These are phyloP conservation scores for Cordyceps fumosorosea DNA, from an alignment of 2,329 filamentous ascomycete genomes.

Conservation along the genomic window DNA sequence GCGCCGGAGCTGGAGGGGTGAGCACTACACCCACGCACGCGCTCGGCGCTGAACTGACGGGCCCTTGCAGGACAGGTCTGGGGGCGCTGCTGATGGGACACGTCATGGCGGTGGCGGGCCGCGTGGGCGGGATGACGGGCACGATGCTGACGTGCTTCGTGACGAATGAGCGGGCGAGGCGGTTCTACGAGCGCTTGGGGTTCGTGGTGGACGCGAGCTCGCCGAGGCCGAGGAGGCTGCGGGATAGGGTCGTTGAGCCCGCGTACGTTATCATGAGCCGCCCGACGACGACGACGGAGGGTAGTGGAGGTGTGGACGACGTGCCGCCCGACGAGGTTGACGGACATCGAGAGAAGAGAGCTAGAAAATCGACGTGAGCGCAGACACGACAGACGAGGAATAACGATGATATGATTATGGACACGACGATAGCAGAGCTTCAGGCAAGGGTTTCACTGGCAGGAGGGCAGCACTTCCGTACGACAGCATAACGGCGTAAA, in stretches of 20 bases:
- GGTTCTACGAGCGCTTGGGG: slow-evolving; percentile 57
- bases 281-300: neutral
- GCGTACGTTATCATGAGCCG: slow-evolving; percentile 56
- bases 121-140: slow-evolving; percentile 44
- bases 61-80: slow-evolving; percentile 49
- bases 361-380: neutral
- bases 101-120: slow-evolving; percentile 45
- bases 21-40: slow-evolving; percentile 15
- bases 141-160: slow-evolving; percentile 70
- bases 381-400: neutral
- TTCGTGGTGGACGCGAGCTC: slow-evolving; percentile 50
- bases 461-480: slow-evolving; percentile 12
- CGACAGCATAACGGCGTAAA: slow-evolving; percentile 11
- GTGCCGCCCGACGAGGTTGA: neutral
- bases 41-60: neutral
- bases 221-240: slow-evolving; percentile 45
- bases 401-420: neutral
- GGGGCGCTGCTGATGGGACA: slow-evolving; percentile 53
- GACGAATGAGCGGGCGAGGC: slow-evolving; percentile 49
- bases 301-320: neutral
- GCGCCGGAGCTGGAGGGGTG: slow-evolving; percentile 47
- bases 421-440: neutral
- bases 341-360: neutral
- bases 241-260: slow-evolving; percentile 44
- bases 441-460: neutral